Conservation (phyloP, 345 rosid genomes). For the Brassica carinata region DNA sequence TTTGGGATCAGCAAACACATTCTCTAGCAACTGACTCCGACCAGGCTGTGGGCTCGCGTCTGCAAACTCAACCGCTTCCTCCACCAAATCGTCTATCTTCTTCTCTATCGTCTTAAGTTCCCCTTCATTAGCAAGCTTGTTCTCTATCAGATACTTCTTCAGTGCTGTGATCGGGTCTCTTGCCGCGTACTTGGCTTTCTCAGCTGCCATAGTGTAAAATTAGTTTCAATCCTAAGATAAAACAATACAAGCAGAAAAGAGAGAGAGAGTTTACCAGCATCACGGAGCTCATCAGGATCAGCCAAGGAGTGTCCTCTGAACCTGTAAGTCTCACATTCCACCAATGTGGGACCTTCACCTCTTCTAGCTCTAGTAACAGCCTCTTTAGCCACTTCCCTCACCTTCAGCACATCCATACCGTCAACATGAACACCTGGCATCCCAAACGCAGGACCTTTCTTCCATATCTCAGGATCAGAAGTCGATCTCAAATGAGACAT, state of each 20-base stretch:
- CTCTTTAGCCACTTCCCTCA: conserved; percentile 78
- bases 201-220: conserved; percentile 49
- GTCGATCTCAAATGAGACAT: conserved; percentile 87
- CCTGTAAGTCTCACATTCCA: conserved; percentile 87
- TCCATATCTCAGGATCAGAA: conserved; percentile 82
- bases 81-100: conserved; percentile 71
- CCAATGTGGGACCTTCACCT: conserved; percentile 90
- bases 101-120: conserved; percentile 76
- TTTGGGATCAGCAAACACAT: conserved; percentile 84
- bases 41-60: conserved; percentile 66
- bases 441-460: conserved; percentile 89
- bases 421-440: conserved; percentile 88
- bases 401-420: conserved; percentile 91
- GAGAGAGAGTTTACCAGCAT: conserved; percentile 52
- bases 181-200: conserved; percentile 75
- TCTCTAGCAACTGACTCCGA: conserved; percentile 79
- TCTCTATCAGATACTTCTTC: conserved; percentile 71
- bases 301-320: conserved; percentile 95
- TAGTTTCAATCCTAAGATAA: neutral
- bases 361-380: conserved; percentile 77
- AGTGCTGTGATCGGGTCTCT: conserved; percentile 76
- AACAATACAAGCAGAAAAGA: neutral
- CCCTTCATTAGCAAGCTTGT: conserved; percentile 60
- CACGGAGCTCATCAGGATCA: conserved; percentile 94
- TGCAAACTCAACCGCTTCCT: conserved; percentile 82